These are phyloP conservation scores for Yarrowia osloensis DNA, from an alignment of 805 yeast species.

Conservation along the genomic window DNA sequence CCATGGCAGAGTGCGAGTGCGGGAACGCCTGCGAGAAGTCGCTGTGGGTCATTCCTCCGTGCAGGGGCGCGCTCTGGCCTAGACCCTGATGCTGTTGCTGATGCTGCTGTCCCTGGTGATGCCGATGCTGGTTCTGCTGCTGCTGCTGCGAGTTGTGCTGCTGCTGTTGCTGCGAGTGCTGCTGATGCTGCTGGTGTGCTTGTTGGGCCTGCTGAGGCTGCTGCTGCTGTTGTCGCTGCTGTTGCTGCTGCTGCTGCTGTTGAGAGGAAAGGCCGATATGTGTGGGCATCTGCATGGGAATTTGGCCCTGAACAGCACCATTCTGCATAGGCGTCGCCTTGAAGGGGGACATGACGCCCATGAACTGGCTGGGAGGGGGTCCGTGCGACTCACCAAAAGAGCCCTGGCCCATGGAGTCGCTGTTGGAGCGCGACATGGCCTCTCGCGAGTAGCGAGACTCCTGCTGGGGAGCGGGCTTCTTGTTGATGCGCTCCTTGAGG, in stretches of 20 bases:
- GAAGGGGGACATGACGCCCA: slow-evolving; percentile 28
- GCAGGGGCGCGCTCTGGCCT: background rate
- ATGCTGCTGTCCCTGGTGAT: background rate
- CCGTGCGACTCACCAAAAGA: background rate
- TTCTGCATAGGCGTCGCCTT: background rate
- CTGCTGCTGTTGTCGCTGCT: background rate
- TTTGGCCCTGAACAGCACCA: background rate
- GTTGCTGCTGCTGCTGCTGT: background rate
- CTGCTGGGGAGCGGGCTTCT: slow-evolving; percentile 13
- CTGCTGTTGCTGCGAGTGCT: background rate
- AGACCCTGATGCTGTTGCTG: background rate
- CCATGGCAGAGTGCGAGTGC: slow-evolving; percentile 8
- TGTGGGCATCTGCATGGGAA: slow-evolving; percentile 13
- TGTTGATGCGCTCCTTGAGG: slow-evolving; percentile 45
- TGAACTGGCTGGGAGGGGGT: slow-evolving; percentile 20
- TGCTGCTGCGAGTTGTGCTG: background rate
- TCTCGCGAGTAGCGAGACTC: slow-evolving; percentile 23
- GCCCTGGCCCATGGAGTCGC: background rate
- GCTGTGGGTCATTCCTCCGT: background rate
- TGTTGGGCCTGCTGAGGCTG: background rate
- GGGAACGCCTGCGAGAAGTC: slow-evolving; percentile 16
- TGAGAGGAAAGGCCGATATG: too few relatives aligned
- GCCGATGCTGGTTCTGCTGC: background rate
- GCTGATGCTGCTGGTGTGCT: background rate
- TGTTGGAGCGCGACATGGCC: background rate